Base-by-base conservation (phyloP, 1,284 basidiomycete species). In the Papiliotrema laurentii region DNA sequence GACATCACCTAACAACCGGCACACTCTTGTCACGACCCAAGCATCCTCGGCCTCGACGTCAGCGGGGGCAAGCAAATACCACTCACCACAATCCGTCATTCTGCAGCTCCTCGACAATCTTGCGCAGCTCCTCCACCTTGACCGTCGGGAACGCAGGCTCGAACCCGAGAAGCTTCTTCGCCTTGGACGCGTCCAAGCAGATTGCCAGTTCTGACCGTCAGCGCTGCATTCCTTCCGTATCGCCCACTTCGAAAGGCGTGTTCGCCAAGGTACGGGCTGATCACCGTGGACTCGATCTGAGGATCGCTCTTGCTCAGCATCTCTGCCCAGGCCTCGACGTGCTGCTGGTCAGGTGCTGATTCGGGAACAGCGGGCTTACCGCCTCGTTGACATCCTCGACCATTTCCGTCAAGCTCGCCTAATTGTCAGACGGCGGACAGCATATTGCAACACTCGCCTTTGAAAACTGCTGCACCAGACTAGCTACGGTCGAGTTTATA, bases 361-460 rank as follows among this genome's bases (percentile, higher is more conserved):
- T 7, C 4, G 10, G 24, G 39, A 16, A 21, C 10, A 13, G 25
- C 1, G 10, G 11, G 56, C 61, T 58, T 24, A 68, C 66, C 60
- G 83, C 82, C 66, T 91, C 89, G 65, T 92, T 92, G 63, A 90
- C 87, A 45, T 91, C 87, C 63, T 91, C 87, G 2, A 90, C 81
- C 50, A 82, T 75, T 56, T 87, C 85, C 36, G 85, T 81, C 37
- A 84, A 79, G 53, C 69, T 61, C 75, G 59, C 78, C 66, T 81
- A 73, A 14, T 22, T 21, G 25, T 43, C 22, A 47, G 49, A 34
- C 24, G 3, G 19, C 5, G 5, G n/a, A 43, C 3, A 4, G 18
- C 27, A 24, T 19, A 35, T 9, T 6, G 11, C 27, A 31, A 16
- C 34, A 4, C 49, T 16, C 26, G 57, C 63, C 56, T 69, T 72